Conservation (phyloP, 805 yeast species). For the Peterozyma xylosa region DNA sequence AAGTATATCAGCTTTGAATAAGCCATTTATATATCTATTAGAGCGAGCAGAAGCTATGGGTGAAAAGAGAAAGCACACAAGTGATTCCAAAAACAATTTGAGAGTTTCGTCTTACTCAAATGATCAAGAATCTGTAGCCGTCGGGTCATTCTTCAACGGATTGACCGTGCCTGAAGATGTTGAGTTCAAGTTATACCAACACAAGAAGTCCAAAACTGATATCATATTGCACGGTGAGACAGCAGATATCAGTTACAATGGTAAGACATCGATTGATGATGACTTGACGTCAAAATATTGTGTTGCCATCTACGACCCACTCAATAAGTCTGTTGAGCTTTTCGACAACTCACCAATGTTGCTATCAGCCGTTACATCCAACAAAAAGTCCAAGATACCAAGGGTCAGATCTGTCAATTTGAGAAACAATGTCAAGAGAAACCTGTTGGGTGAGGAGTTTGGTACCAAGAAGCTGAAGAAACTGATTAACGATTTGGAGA, state of each 20-base stretch:
- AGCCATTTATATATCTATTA: neutral
- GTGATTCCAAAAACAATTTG: conserved; percentile 24
- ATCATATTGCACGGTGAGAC: conserved; percentile 72
- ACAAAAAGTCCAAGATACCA: conserved; percentile 52
- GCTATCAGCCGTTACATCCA: conserved; percentile 56
- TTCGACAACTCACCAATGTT: conserved; percentile 54
- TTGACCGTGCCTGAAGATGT: conserved; percentile 51
- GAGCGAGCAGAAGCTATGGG: neutral
- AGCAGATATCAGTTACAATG: conserved; percentile 66
- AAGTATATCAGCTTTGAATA: neutral
- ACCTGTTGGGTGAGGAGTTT: conserved; percentile 87
- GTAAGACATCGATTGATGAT: conserved; percentile 29
- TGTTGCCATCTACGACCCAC: conserved; percentile 72
- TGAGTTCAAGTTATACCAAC: conserved; percentile 54
- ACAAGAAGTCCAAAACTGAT: conserved; percentile 28
- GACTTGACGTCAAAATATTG: conserved; percentile 42
- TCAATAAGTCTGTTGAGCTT: conserved; percentile 55
- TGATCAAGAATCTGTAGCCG: conserved; percentile 39
- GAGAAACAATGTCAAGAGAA: conserved; percentile 55
- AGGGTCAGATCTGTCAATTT: conserved; percentile 46
- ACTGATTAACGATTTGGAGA: conserved; percentile 72
- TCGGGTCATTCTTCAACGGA: conserved; percentile 80
- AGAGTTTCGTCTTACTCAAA: conserved; percentile 30
- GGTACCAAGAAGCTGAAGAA: conserved; percentile 96
- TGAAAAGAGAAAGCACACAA: conserved; percentile 26